Conservation (phyloP, 192 early-diverging fungal genomes). For the Umbelopsis sp. region DNA sequence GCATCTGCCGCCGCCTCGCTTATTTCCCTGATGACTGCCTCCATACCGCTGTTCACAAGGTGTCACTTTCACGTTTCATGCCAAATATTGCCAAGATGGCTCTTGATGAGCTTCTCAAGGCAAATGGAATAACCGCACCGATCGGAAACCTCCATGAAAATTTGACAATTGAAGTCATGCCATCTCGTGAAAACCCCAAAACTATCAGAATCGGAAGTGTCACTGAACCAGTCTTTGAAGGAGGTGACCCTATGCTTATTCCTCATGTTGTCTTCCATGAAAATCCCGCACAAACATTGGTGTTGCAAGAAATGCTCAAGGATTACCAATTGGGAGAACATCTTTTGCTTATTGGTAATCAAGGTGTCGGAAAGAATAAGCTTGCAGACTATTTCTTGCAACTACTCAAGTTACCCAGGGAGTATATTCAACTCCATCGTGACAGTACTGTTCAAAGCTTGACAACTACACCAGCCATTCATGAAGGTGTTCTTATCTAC, state of each 20-base stretch:
- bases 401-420: constrained; percentile 65
- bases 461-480: constrained; percentile 71
- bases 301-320: constrained; percentile 77
- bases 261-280: constrained; percentile 72
- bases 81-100: constrained; percentile 68
- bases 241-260: constrained; percentile 64
- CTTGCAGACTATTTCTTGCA: constrained; percentile 72
- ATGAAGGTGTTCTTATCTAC: constrained; percentile 67
- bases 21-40: constrained; percentile 65
- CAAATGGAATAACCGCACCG: constrained; percentile 53
- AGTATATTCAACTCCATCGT: constrained; percentile 81
- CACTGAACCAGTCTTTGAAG: constrained; percentile 45
- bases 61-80: constrained; percentile 70
- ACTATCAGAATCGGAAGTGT: constrained; percentile 57
- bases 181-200: constrained; percentile 47
- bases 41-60: constrained; percentile 62
- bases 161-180: constrained; percentile 53
- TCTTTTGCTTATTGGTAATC: constrained; percentile 81
- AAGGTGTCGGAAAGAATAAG: constrained; percentile 72
- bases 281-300: constrained; percentile 70
- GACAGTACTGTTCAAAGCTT: constrained; percentile 80
- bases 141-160: constrained; percentile 34
- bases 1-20: constrained; percentile 66
- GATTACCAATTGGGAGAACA: constrained; percentile 82
- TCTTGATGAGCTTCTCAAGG: constrained; percentile 59